Evolutionary conservation across 495 filamentous ascomycete genomes (phyloP), one percentile per base, ranked within the genome.

Genomic region (Penicillium turbatum): DNA sequence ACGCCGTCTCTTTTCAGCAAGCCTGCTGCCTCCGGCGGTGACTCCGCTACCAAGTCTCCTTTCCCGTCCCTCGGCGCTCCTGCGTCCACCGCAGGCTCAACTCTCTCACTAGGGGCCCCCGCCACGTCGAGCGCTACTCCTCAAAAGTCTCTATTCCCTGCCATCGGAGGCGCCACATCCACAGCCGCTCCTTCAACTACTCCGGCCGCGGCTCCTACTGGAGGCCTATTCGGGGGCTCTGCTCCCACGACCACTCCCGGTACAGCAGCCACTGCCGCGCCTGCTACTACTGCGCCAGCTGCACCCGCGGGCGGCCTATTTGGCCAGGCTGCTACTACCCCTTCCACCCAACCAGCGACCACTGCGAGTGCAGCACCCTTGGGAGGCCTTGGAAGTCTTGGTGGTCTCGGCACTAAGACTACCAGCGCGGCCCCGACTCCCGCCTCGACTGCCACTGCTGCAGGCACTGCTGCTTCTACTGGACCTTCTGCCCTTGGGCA

Each of bases 401-500:
- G 54, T n/a, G 37, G 61, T 15, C 56, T 54, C 9, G 51, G 49
- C 34, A 36, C 60, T 24, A 52, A 42, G 26, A 50, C 67, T 8
- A 55, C 60, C 15, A 24, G 2, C 21, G 42, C 66, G 42, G 45
- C 68, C n/a, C 19, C 46, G 30, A 16, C 47, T 40, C 19, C 47
- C 17, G 56, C 69, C 16, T 46, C 64, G 12, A 44, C 62, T 32
- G 53, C 66, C 5, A 48, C 66, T 26, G 53, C 68, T 15, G 34
- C 67, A 6, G 54, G 57, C n/a, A 31, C 63, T 35, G 52, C 65
- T 19, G 57, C 67, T 31, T 52, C 58, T 13, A 59, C 73, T 12
- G 60, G 67, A 4, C 62, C 64, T 11, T 60, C 75, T 17, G 72
- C 63, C 13, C 72, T 90, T 51, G 77, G 79, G 12, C 79, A 82